Evolutionary conservation across 1,284 basidiomycete genomes (phyloP), one percentile per base, ranked within the genome.

Genomic region (Testicularia cyperi): DNA sequence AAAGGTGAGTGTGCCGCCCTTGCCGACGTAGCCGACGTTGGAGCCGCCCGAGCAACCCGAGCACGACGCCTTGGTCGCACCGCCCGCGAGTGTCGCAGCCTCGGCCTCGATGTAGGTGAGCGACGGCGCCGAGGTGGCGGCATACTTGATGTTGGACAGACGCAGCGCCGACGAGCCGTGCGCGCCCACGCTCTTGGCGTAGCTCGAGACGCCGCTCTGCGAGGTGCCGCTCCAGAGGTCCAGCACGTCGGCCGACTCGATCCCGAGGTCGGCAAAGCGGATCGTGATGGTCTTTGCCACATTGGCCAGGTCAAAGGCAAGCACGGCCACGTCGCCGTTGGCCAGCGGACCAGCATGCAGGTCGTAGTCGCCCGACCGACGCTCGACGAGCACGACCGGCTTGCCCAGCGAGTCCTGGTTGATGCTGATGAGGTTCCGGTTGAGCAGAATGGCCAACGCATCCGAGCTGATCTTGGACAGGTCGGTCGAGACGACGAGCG

Each of bases 401-500:
- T 47, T 23, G 18, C 70, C 74, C 6, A 52, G 28, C 16, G 27
- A 13, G 46, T 72, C 62, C 35, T 75, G 70, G 29, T 65, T 71
- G 22, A 75, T 37, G 21, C 29, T 61, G 21, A 73, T 63, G 13
- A 75, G 21, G 5, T 47, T 55, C 28, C 65, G 67, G 64, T 76
- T 76, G 20, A 47, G 46, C 26, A 76, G 26, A 19, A 75, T 72
- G 0, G 52, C 41, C 23, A 37, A 52, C 9, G 63, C 44, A 5
- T 21, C 45, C 10, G 45, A 21, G 5, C 48, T 52, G 46, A 67
- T 70, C 16, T 37, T 45, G 7, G 57, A 46, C 1, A 75, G 41
- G 40, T 75, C 71, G 26, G 70, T 71, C 14, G 71, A 72, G 18
- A 77, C 51, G 33, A 77, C 73, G 21, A 77, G 46, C 2, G 75